A percentile compares a stretch with the other conserved stretches of the same genome.
These are phyloP conservation scores for Coemansia sp. DNA, from an alignment of 192 early-diverging fungal species.

Conservation along the genomic window DNA sequence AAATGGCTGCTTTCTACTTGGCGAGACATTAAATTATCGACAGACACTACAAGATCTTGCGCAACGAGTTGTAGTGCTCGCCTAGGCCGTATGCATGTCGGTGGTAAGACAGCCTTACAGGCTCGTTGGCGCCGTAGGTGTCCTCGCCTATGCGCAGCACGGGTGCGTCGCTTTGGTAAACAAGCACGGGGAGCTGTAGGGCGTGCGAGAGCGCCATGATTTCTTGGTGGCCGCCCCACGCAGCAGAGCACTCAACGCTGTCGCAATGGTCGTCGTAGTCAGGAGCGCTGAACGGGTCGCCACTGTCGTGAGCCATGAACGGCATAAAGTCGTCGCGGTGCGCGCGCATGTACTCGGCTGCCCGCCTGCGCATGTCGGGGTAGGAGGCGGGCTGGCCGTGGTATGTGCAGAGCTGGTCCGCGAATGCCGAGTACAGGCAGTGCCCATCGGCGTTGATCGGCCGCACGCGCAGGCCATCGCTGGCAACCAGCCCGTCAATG, in stretches of 20 bases:
- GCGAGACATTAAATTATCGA: too few species aligned
- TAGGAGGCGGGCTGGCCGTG: conserved; percentile 60
- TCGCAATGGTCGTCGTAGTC: conserved; percentile 80
- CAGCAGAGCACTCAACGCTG: conserved; percentile 76
- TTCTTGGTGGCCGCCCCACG: conserved; percentile 96
- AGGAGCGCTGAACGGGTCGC: conserved; percentile 70
- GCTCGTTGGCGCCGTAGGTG: conserved; percentile 57
- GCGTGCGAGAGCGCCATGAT: conserved; percentile 79
- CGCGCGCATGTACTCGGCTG: conserved; percentile 79
- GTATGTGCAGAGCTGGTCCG: conserved; percentile 73
- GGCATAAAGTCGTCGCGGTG: conserved; percentile 91
- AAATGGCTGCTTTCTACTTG: too few species aligned
- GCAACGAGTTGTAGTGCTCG: conserved; percentile 95
- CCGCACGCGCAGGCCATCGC: conserved; percentile 65
- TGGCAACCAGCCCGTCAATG: conserved; percentile 61
- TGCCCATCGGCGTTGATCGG: conserved; percentile 90
- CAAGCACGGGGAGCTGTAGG: conserved; percentile 75
- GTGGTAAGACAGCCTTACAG: conserved; percentile 84
- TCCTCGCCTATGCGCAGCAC: conserved; percentile 84
- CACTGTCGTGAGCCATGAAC: conserved; percentile 81
- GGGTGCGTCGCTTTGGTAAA: conserved; percentile 85
- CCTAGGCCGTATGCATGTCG: conserved; percentile 91
- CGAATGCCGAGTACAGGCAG: conserved; percentile 91
- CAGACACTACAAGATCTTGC: conserved; percentile 17
- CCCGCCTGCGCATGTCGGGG: conserved; percentile 67